Percentiles rank a stretch among this genome's conserved stretches.
Evolutionary conservation across 768 basidiomycete genomes (phyloP).

Genomic region (Leccinum disarticulatum): DNA sequence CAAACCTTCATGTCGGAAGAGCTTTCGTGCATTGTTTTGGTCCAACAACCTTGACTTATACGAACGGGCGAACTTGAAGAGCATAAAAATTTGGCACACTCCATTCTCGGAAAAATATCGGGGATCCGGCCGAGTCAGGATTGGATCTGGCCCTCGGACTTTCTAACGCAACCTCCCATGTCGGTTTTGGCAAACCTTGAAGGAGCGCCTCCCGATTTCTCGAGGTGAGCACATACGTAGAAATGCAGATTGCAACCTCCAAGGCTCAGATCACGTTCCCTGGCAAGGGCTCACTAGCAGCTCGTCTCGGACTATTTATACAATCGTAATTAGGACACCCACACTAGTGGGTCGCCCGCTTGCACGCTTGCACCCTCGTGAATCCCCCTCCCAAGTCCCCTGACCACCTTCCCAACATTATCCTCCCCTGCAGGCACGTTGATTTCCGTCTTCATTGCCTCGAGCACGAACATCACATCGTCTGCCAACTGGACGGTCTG

Average conservation of each 20-base stretch:
- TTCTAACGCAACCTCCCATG: no score
- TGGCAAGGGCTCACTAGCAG: no score
- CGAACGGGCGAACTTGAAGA: background rate
- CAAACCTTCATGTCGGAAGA: background rate
- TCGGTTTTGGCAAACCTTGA: no score
- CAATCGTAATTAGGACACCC: conserved; percentile 5
- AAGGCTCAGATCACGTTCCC: no score
- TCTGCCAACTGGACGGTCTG: conserved; percentile 42
- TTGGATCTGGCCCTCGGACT: no score
- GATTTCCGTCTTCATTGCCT: conserved; percentile 70
- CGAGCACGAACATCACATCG: conserved; percentile 49
- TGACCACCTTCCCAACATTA: conserved; percentile 45
- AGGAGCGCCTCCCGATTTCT: no score
- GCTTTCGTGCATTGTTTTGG: background rate
- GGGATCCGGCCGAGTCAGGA: no score
- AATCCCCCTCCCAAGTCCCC: conserved; percentile 40
- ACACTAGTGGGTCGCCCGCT: conserved; percentile 47
- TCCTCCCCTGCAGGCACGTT: conserved; percentile 45
- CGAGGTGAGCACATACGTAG: no score
- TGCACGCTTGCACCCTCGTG: conserved; percentile 45
- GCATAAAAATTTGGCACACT: no score
- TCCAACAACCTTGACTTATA: background rate
- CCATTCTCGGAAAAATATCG: no score
- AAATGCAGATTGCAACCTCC: no score
- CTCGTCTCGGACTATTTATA: no score